A percentile compares a stretch with the other conserved stretches of the same genome.
Conservation (phyloP, 2,329 filamentous ascomycete species). For the Sporothrix humicola region DNA sequence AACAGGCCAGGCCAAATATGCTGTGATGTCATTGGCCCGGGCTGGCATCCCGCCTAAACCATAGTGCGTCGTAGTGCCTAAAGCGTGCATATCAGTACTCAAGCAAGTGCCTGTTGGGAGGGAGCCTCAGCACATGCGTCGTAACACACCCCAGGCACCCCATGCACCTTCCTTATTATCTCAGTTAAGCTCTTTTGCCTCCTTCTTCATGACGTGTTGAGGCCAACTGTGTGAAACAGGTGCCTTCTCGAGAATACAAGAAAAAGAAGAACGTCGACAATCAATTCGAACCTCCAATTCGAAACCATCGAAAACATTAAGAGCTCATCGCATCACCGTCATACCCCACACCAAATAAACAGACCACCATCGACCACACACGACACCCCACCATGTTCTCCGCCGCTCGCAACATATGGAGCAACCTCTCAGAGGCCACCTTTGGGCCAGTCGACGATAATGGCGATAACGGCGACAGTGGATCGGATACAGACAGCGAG, state of each 20-base stretch:
- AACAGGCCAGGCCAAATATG: background rate
- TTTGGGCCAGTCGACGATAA: background rate
- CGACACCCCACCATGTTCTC: background rate
- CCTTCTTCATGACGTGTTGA: background rate
- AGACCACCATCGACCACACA: background rate
- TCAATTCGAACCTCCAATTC: background rate
- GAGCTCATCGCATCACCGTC: background rate
- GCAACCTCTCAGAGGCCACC: background rate
- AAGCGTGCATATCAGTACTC: background rate
- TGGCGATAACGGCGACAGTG: background rate
- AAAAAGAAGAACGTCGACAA: background rate
- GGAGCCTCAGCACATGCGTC: background rate
- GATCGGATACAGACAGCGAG: background rate
- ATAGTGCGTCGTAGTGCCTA: background rate
- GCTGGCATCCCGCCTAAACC: constrained; percentile 4
- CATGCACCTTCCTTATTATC: background rate
- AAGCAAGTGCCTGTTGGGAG: background rate
- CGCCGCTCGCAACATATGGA: constrained; percentile 12
- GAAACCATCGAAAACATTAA: background rate
- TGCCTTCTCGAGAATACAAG: background rate
- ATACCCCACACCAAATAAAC: background rate
- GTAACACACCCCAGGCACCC: background rate
- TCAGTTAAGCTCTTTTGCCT: constrained; percentile 1
- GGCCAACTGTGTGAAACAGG: background rate
- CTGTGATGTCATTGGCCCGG: constrained; percentile 34